Evolutionary conservation across 83 land plant genomes (phyloP).

Genomic region (Larix sibirica): DNA sequence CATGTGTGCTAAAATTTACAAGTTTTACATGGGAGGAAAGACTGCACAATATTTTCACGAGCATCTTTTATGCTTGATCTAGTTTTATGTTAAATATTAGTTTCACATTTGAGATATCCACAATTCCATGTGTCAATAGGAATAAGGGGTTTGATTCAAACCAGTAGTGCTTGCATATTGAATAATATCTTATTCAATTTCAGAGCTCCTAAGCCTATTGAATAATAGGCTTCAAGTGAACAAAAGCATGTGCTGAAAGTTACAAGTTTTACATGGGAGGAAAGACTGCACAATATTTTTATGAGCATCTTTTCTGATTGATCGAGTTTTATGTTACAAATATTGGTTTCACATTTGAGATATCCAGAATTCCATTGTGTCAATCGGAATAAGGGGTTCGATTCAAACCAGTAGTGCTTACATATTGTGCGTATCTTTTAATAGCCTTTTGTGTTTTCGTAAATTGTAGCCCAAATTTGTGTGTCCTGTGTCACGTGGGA

Average conservation of each 20-base stretch:
- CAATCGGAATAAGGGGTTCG: not conserved
- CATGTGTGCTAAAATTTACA: not conserved
- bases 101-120: not conserved
- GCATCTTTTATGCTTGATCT: not conserved
- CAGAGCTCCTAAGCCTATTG: slow-evolving; percentile 5
- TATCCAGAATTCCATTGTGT: not conserved
- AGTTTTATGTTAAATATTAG: not conserved
- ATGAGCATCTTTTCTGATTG: not conserved
- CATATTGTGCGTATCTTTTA: not conserved
- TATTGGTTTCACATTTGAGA: not conserved
- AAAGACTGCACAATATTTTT: not conserved
- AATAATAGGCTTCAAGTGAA: slow-evolving; percentile 1
- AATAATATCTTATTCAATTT: not conserved
- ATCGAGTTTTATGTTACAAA: not conserved
- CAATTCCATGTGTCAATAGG: not conserved
- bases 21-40: not conserved
- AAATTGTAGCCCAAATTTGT: not conserved
- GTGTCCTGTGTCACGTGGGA: not conserved
- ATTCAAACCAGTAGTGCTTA: not conserved
- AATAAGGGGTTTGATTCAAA: not conserved
- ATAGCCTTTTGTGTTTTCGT: not conserved
- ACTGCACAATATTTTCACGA: not conserved
- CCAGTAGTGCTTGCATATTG: not conserved
- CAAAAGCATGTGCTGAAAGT: not conserved
- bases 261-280: slow-evolving; percentile 1